Conservation (phyloP, 345 rosid species). For the Pistacia atlantica region DNA sequence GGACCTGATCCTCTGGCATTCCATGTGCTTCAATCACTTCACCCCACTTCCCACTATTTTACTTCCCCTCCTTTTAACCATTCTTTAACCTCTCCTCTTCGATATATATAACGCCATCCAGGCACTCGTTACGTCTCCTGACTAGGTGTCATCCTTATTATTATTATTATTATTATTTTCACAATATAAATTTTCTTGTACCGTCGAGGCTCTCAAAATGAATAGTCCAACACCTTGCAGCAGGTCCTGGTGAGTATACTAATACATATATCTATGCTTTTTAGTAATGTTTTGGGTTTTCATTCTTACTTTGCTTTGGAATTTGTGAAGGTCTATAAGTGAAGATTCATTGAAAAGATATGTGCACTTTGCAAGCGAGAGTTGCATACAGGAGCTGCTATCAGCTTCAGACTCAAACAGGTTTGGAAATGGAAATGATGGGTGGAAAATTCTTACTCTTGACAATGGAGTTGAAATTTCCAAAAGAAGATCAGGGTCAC, state of each 20-base stretch:
- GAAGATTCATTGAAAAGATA: conserved; percentile 77
- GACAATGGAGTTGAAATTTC: conserved; percentile 74
- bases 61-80: not conserved
- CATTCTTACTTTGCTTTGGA: not conserved
- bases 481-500: conserved; percentile 60
- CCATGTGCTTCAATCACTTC: conserved; percentile 56
- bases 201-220: conserved; percentile 18
- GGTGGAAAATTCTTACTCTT: conserved; percentile 57
- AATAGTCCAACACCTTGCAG: conserved; percentile 38
- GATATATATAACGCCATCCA: not conserved
- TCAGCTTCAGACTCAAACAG: conserved; percentile 65
- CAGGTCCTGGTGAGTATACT: conserved; percentile 49
- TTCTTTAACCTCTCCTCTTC: not conserved
- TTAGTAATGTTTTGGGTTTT: not conserved
- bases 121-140: too few relatives aligned
- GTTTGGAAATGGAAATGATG: conserved; percentile 53
- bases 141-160: too few relatives aligned
- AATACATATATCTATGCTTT: not conserved
- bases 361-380: conserved; percentile 79
- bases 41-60: conserved; percentile 52
- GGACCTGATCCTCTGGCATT: conserved; percentile 48
- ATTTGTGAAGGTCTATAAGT: conserved; percentile 59
- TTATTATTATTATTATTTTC: too few relatives aligned
- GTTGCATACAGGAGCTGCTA: conserved; percentile 74
- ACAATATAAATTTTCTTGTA: too few relatives aligned